These are phyloP conservation scores for Xylariaceae sp. DNA, from an alignment of 2,329 filamentous ascomycete genomes.

Conservation along the genomic window DNA sequence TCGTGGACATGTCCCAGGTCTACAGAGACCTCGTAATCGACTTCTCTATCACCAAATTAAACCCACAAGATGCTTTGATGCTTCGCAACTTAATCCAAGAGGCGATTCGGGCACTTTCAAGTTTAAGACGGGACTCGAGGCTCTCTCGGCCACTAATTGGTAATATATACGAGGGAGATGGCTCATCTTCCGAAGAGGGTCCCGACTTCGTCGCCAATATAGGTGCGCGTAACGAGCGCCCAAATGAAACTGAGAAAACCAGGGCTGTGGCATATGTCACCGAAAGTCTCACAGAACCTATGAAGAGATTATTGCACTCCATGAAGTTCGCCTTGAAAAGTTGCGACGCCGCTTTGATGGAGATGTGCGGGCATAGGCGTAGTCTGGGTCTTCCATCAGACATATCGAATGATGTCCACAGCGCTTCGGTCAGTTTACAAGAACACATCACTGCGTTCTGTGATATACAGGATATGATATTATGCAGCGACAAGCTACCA, in stretches of 20 bases:
- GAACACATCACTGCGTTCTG: conserved; percentile 43
- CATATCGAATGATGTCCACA: conserved; percentile 39
- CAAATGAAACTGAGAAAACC: conserved; percentile 22
- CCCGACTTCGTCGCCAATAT: conserved; percentile 35
- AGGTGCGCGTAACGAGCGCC: conserved; percentile 20
- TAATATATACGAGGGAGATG: not conserved
- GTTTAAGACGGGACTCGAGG: conserved; percentile 44
- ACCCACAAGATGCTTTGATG: conserved; percentile 43
- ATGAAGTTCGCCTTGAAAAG: conserved; percentile 41
- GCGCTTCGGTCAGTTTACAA: conserved; percentile 37
- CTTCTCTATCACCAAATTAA: conserved; percentile 49
- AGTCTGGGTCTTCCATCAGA: conserved; percentile 41
- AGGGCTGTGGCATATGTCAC: conserved; percentile 25
- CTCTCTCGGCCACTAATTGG: conserved; percentile 36
- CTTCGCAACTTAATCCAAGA: conserved; percentile 52
- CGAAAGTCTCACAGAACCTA: conserved; percentile 40
- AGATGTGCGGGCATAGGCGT: conserved; percentile 45
- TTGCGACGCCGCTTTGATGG: conserved; percentile 50
- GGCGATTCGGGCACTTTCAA: conserved; percentile 48
- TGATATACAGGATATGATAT: conserved; percentile 40
- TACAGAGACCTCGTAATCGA: conserved; percentile 53
- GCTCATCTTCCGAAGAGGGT: not conserved
- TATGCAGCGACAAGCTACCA: conserved; percentile 41
- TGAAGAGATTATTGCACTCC: conserved; percentile 40
- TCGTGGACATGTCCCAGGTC: conserved; percentile 51